A percentile compares a stretch with the other conserved stretches of the same genome.
Conservation (phyloP, 2,329 filamentous ascomycete species). For the Phyllosticta citribraziliensis region DNA sequence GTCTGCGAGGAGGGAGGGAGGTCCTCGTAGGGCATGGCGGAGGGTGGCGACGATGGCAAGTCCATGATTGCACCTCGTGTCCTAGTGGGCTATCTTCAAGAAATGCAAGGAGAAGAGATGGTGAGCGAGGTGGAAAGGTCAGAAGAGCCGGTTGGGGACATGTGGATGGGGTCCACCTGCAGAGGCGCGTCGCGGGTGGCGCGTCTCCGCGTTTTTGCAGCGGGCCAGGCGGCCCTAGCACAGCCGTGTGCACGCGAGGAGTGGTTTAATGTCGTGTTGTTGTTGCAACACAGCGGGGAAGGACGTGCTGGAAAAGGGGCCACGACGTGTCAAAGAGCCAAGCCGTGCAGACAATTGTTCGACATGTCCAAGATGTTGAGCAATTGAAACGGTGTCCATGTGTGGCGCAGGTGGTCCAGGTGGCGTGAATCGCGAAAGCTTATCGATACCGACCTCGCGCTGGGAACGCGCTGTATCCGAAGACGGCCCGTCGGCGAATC, state of each 20-base stretch:
- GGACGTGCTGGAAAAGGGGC: neutral
- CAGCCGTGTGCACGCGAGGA: neutral
- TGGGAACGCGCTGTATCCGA: constrained; percentile 1
- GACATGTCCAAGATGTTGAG: neutral
- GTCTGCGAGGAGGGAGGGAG: constrained; percentile 5
- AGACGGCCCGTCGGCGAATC: constrained; percentile 11
- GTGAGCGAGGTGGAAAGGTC: neutral
- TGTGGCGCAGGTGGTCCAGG: neutral
- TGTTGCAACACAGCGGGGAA: no score
- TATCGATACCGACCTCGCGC: neutral
- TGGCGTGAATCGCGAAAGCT: neutral
- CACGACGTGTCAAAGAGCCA: neutral
- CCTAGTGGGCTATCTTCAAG: neutral
- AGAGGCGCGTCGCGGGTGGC: constrained; percentile 1
- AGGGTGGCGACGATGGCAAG: neutral
- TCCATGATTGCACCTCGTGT: constrained; percentile 3
- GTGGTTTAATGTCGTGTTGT: no score
- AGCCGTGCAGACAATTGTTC: neutral
- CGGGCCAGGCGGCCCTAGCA: neutral
- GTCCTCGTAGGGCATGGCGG: constrained; percentile 3
- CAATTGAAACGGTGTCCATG: neutral
- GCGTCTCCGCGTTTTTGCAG: constrained; percentile 8
- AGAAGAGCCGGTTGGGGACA: neutral
- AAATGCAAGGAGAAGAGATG: constrained; percentile 7
- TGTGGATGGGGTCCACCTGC: constrained; percentile 6